Base-by-base conservation (phyloP, 2,329 filamentous ascomycete genomes). In the Ceratocystis cacaofunesta region DNA sequence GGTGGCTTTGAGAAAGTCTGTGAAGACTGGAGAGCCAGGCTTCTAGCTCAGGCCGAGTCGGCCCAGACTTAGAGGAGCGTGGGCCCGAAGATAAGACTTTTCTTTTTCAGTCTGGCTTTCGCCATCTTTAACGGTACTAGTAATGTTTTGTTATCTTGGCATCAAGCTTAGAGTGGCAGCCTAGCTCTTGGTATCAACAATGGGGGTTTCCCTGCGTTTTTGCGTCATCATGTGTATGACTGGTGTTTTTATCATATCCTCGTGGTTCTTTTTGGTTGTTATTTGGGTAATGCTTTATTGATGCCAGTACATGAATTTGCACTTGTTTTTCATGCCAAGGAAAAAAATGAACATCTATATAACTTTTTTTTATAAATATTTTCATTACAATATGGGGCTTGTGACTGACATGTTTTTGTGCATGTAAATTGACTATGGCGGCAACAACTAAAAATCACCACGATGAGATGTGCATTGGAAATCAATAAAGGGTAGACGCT, bases 1-100 rank as follows among this genome's bases (percentile, higher is more conserved):
- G 87, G 87, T 58, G 94, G 94, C 0, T 97, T 99, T 72, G 92
- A 96, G 74, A 87, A 91, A 72, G 86, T 92, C 0, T 96, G 91
- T 76, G 87, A 92, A 66, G 83, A 84, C 66, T 94, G 92, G 88
- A 84, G 92, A 72, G 85, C 86, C 72, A 83, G 88, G 70, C 76
- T 95, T 61, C 81, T 91, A 68, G 85, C 82, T 15, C 82, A 85
- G 72, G 82, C 80, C n/a, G 81, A 82, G 69, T 74, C 79, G 30
- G 72, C 75, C 2, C 76, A 76, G 68, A 77, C 75, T 43, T 77
- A 69, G 70, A 36, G 12, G 52, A 3, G 36, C 10, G 12, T 19
- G 15, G 4, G 32, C 5, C 10, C 8, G 7, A 28, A 22, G 22
- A 41, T 2, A 15, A 1, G 17, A 25, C 32, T 41, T 57, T 19